Evolutionary conservation across 1,139 yeast species (phyloP).

Genomic region (Hemisphaericaspora subhashii): DNA sequence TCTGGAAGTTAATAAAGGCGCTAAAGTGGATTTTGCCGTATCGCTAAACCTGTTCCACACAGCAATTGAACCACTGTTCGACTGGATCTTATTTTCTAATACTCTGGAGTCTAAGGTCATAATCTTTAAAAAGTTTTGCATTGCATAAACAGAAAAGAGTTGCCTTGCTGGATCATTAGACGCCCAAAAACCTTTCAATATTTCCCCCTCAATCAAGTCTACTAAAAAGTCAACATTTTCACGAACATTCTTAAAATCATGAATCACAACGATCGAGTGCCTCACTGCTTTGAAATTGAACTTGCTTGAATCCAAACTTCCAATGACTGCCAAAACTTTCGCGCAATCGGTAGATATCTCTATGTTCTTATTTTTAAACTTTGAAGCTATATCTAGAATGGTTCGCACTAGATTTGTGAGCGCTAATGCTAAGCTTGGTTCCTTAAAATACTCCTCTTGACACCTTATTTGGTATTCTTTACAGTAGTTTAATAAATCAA

Average conservation of each 20-base stretch:
- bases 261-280: constrained; percentile 49
- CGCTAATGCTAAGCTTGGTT: constrained; percentile 28
- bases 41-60: constrained; percentile 69
- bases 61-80: constrained; percentile 21
- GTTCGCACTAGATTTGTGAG: constrained; percentile 52
- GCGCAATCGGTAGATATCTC: constrained; percentile 62
- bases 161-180: constrained; percentile 87
- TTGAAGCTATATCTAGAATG: constrained; percentile 59
- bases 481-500: constrained; percentile 60
- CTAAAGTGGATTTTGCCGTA: constrained; percentile 69
- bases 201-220: constrained; percentile 62
- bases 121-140: constrained; percentile 79
- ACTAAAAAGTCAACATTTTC: constrained; percentile 69
- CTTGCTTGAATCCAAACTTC: constrained; percentile 72
- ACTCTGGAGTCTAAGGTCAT: constrained; percentile 53
- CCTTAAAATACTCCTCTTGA: constrained; percentile 38
- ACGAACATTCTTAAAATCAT: constrained; percentile 58
- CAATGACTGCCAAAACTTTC: constrained; percentile 70
- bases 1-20: constrained; percentile 73
- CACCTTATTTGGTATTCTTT: constrained; percentile 48
- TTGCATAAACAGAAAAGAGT: constrained; percentile 79
- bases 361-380: constrained; percentile 50
- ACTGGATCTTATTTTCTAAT: constrained; percentile 18
- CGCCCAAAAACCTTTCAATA: constrained; percentile 85
- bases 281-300: constrained; percentile 49